phyloP scores from a whole-genome alignment of 768 basidiomycete genomes.

The Lanmaoa pseudosensibilis region DNA sequence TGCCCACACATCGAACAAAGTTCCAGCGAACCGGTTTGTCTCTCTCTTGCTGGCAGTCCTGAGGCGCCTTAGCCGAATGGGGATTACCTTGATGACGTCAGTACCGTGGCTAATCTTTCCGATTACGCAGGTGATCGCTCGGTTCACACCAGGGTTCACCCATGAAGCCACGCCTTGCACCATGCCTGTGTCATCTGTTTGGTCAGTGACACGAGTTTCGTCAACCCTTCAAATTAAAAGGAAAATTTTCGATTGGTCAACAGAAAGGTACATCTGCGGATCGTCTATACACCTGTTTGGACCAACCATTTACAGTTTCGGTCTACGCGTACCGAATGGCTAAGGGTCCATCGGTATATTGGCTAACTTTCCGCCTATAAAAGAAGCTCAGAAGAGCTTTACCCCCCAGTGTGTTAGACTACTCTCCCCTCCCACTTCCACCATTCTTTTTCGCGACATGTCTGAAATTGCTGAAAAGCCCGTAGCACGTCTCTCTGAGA shows the following conservation, averaged over 20 bases:
- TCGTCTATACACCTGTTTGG: background rate
- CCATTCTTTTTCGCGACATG: conserved; percentile 17
- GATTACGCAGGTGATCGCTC: conserved; percentile 12
- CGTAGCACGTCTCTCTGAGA: conserved; percentile 21
- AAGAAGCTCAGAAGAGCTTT: conserved; percentile 1
- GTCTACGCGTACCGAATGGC: background rate
- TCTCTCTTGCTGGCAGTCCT: background rate
- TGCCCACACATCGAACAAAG: background rate
- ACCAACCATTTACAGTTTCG: conserved; percentile 6
- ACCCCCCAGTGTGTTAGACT: background rate
- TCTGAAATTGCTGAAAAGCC: conserved; percentile 20
- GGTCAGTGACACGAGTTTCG: background rate
- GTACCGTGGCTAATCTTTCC: conserved; percentile 1
- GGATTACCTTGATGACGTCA: conserved; percentile 9
- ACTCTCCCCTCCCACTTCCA: background rate
- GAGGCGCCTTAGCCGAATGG: background rate
- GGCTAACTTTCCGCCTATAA: conserved; percentile 21
- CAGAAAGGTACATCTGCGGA: background rate
- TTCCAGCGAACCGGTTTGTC: conserved; percentile 8
- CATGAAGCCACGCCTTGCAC: background rate
- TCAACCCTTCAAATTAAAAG: conserved; percentile 7
- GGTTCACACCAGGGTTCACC: background rate
- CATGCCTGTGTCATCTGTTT: background rate
- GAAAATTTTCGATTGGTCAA: conserved; percentile 2
- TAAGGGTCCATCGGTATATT: background rate